phyloP scores from a whole-genome alignment of 805 yeast species.

The Blastobotrys parvus region DNA sequence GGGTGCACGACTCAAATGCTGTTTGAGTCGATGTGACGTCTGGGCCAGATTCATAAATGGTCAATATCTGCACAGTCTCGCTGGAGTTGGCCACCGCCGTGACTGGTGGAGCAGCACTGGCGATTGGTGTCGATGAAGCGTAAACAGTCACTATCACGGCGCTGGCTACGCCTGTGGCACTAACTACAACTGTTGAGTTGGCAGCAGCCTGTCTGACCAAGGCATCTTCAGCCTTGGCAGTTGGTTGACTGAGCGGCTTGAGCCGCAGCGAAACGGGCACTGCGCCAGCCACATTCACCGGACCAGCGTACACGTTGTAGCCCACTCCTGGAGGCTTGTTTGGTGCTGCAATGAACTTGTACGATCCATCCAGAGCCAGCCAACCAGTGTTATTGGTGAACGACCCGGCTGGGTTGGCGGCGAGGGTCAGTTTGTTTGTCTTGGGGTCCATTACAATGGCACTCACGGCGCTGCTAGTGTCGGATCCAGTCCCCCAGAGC shows the following conservation, averaged over 20 bases:
- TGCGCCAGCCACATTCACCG: conserved; percentile 2
- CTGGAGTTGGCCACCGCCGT: no score
- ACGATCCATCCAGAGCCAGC: conserved; percentile 6
- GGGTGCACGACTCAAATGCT: no score
- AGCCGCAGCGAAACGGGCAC: conserved; percentile 7
- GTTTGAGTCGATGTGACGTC: no score
- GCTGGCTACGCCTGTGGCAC: neutral
- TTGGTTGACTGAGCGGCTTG: no score
- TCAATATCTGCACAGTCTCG: no score
- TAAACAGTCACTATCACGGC: neutral
- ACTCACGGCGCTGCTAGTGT: no score
- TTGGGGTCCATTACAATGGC: neutral
- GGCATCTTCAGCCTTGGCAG: no score
- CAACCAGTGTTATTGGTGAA: neutral
- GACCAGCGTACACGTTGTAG: conserved; percentile 8
- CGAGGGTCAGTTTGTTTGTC: neutral
- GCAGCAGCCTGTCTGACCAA: no score
- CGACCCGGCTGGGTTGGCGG: neutral
- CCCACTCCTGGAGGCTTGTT: conserved; percentile 10
- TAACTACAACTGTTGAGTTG: neutral
- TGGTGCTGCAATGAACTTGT: conserved; percentile 10
- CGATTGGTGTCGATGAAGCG: no score
- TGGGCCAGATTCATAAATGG: no score
- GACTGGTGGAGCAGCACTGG: no score
- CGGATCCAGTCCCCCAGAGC: no score